Percentiles rank a stretch among this genome's conserved stretches.
Evolutionary conservation across 495 filamentous ascomycete species (phyloP).

Genomic region (Xylaria cubensis): DNA sequence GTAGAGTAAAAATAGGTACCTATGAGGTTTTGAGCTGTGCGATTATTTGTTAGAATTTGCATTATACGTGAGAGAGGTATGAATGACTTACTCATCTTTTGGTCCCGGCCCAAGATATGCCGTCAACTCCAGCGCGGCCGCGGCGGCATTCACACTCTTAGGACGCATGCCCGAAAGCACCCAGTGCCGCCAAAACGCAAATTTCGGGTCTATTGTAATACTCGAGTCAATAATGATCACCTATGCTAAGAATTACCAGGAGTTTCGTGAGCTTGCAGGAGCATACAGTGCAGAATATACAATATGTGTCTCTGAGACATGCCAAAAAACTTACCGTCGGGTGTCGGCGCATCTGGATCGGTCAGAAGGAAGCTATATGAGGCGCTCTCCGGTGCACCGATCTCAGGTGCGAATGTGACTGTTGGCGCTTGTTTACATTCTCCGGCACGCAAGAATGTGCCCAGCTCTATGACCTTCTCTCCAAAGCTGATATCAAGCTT

Average conservation of each 20-base stretch:
- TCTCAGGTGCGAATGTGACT: slow-evolving; percentile 29
- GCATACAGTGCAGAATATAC: no score
- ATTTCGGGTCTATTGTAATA: slow-evolving; percentile 30
- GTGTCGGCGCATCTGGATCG: slow-evolving; percentile 41
- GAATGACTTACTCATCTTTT: slow-evolving; percentile 36
- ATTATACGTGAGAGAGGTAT: background rate
- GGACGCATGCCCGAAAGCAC: slow-evolving; percentile 35
- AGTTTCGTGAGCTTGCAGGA: no score
- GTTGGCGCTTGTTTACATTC: slow-evolving; percentile 34
- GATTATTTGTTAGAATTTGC: background rate
- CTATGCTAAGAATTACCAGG: no score
- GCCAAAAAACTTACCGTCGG: slow-evolving; percentile 26
- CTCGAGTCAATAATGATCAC: no score
- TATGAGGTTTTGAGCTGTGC: slow-evolving; percentile 39
- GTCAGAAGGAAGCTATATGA: slow-evolving; percentile 35
- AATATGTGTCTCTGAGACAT: no score
- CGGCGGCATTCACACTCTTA: background rate
- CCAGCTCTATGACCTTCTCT: slow-evolving; percentile 28
- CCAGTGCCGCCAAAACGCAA: slow-evolving; percentile 41
- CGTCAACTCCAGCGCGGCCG: slow-evolving; percentile 28
- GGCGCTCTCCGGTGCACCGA: slow-evolving; percentile 6
- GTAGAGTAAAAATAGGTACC: slow-evolving; percentile 40
- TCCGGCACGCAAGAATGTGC: slow-evolving; percentile 35
- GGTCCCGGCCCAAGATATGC: slow-evolving; percentile 40
- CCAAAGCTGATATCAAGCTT: slow-evolving; percentile 31